These are phyloP conservation scores for Penicillium canescens DNA, from an alignment of 495 filamentous ascomycete genomes.

Conservation along the genomic window DNA sequence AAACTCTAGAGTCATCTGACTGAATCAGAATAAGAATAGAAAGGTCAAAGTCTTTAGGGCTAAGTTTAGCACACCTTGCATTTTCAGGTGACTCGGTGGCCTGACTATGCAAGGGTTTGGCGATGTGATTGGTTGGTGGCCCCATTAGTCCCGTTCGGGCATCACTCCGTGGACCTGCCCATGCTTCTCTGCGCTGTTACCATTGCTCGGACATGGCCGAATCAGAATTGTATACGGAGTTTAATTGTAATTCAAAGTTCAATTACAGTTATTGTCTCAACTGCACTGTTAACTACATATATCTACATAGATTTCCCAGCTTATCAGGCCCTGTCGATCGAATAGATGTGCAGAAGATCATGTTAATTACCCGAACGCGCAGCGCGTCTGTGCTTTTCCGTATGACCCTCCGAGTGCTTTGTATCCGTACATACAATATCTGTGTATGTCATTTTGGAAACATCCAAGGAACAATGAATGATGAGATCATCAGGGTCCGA, in stretches of 20 bases:
- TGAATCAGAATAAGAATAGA: neutral
- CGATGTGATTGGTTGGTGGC: slow-evolving; percentile 23
- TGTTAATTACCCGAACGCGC: slow-evolving; percentile 1
- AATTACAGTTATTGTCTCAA: neutral
- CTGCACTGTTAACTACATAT: no score
- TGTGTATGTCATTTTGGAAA: neutral
- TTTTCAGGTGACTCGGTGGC: slow-evolving; percentile 34
- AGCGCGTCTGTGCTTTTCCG: slow-evolving; percentile 2
- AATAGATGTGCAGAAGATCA: slow-evolving; percentile 5
- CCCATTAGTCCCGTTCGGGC: slow-evolving; percentile 10
- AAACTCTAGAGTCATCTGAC: slow-evolving; percentile 1
- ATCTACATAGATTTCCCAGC: no score
- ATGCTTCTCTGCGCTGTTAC: slow-evolving; percentile 42
- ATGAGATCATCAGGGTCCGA: neutral
- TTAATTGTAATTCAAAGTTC: neutral
- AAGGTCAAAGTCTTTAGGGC: slow-evolving; percentile 10
- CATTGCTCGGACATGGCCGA: slow-evolving; percentile 2
- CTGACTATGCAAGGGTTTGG: slow-evolving; percentile 32
- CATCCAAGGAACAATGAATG: no score
- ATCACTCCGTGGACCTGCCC: slow-evolving; percentile 8
- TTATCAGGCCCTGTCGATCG: slow-evolving; percentile 19
- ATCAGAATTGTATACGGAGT: neutral
- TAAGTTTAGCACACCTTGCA: slow-evolving; percentile 48
- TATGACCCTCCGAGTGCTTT: neutral
- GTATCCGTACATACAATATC: neutral